Percentiles rank a stretch among this genome's conserved stretches.
These are phyloP conservation scores for Neofusicoccum parvum DNA, from an alignment of 2,329 filamentous ascomycete genomes.

Conservation along the genomic window DNA sequence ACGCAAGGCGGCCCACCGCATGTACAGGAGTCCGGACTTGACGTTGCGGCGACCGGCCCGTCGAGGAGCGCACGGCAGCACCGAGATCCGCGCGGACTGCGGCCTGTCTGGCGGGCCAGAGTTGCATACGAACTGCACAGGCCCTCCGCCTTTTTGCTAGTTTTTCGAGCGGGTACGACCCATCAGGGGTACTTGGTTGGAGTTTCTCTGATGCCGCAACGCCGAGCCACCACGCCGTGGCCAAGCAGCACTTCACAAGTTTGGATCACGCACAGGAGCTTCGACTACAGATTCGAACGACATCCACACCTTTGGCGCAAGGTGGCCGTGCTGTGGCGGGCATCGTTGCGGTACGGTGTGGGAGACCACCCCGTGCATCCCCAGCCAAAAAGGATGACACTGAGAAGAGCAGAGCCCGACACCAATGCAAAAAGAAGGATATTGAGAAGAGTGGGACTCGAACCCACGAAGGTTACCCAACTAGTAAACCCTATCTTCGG, in stretches of 20 bases:
- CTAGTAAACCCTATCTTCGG: neutral
- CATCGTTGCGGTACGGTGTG: no score
- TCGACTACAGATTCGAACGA: no score
- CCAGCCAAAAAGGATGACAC: neutral
- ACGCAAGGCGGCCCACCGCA: neutral
- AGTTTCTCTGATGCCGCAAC: neutral
- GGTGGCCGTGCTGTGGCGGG: no score
- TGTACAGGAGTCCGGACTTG: neutral
- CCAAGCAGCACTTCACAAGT: neutral
- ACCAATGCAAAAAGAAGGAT: neutral
- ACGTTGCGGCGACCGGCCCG: neutral
- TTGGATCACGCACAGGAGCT: no score
- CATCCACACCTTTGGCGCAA: no score
- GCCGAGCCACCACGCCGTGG: neutral
- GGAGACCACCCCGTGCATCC: no score
- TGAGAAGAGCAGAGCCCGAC: no score
- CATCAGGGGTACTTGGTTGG: neutral
- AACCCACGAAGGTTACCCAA: conserved; percentile 8
- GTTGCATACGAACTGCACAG: neutral
- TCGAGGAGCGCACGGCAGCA: neutral
- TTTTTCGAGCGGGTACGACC: no score
- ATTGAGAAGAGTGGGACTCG: neutral
- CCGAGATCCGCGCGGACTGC: neutral
- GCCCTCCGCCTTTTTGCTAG: neutral
- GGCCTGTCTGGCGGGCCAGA: neutral